Base-by-base conservation (phyloP, 164 flowering plant genomes). In the Sextonia rubra region DNA sequence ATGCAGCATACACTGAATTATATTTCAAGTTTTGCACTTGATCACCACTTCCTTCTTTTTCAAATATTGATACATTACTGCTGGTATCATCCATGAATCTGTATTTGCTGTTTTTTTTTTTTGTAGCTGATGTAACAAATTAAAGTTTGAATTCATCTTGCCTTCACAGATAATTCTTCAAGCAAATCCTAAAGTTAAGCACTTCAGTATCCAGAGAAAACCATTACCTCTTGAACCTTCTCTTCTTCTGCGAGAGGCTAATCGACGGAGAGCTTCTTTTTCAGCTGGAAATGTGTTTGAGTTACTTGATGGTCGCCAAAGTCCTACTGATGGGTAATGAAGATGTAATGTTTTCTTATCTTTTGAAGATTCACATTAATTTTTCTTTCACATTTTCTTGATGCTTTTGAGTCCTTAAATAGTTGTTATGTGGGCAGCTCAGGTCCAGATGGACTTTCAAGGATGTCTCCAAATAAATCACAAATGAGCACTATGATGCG, bases 221-320 rank as follows among this genome's bases (percentile, higher is more conserved):
- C 90, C 88, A 32, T 78, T 95, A 80, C 99, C 99, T 74, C 89
- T 95, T 69, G 97, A 91, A 82, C 99, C 99, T 77, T 85, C 94
- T 65, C 71, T 86, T 49, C 96, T 95, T 67, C 82, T 95, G 72
- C 90, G 97, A 37, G 99, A 93, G 80, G 99, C 99, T 70, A 95
- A 95, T 75, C 82, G 98, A 25, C 84, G 99, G 71, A 91, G 99
- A 78, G 99, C 98, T 80, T 93, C 99, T 74, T 90, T 93, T 71
- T 93, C 98, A 75, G 94, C 87, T 76, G 99, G 98, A 78, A 93
- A 95, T 85, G 76, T 83, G 82, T 78, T 74, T 76, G 99, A 95
- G 82, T 77, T 91, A 77, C 78, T 88, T 75, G 94, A 91, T 70
- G 83, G 89, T 73, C 89, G 84, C 48, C 77, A 78, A 52, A 70